Evolutionary conservation across 352 stramenopile species (phyloP).

Genomic region (Globisporangium nodosum): DNA sequence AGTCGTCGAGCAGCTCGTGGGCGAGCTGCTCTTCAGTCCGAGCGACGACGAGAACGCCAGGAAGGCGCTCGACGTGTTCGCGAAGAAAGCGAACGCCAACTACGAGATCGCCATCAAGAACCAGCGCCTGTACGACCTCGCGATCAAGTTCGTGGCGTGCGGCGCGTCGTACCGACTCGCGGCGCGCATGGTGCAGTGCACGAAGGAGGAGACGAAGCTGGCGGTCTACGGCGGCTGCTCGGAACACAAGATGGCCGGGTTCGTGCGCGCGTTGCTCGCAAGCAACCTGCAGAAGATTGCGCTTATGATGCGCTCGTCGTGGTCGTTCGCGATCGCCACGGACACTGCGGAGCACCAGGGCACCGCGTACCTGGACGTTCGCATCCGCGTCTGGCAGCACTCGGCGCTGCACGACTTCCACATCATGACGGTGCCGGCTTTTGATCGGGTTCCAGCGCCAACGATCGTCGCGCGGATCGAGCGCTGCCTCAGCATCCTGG

Average conservation of each 20-base stretch:
- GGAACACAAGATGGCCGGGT: slow-evolving; percentile 39
- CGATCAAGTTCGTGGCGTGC: slow-evolving; percentile 56
- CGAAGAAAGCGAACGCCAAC: slow-evolving; percentile 28
- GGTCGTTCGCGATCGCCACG: slow-evolving; percentile 43
- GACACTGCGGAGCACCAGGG: slow-evolving; percentile 43
- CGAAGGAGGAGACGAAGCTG: slow-evolving; percentile 53
- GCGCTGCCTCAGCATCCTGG: slow-evolving; percentile 39
- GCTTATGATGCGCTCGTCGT: slow-evolving; percentile 56
- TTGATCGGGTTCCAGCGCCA: slow-evolving; percentile 32
- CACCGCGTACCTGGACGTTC: slow-evolving; percentile 52
- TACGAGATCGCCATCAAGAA: slow-evolving; percentile 64
- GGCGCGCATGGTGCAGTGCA: slow-evolving; percentile 48
- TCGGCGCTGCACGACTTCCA: slow-evolving; percentile 50
- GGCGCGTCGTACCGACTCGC: slow-evolving; percentile 52
- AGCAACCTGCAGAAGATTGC: slow-evolving; percentile 62
- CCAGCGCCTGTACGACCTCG: slow-evolving; percentile 54
- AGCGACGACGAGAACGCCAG: slow-evolving; percentile 35
- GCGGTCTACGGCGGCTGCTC: slow-evolving; percentile 42
- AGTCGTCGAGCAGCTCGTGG: slow-evolving; percentile 47
- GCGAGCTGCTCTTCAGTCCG: slow-evolving; percentile 43
- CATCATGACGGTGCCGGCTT: slow-evolving; percentile 37
- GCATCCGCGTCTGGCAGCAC: slow-evolving; percentile 51
- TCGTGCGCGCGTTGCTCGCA: slow-evolving; percentile 43
- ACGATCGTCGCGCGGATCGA: slow-evolving; percentile 31
- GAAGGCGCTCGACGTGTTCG: slow-evolving; percentile 45